These are phyloP conservation scores for Rhizopus stolonifer DNA, from an alignment of 371 early-diverging fungal genomes.

Conservation along the genomic window DNA sequence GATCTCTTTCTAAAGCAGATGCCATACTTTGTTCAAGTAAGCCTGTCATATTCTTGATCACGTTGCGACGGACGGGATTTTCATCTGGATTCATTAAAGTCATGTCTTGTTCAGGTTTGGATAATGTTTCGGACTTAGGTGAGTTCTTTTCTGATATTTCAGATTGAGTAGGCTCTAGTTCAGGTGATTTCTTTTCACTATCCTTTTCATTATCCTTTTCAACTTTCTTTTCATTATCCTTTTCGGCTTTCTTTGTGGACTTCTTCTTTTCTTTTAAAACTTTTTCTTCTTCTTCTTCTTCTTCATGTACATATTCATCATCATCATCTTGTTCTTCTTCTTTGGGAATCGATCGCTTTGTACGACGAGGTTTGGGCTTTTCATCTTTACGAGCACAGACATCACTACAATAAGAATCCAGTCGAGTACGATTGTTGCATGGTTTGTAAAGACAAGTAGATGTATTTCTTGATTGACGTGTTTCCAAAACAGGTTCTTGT, in stretches of 20 bases:
- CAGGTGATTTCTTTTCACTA: too few relatives aligned
- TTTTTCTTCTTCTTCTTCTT: background rate
- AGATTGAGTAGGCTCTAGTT: too few relatives aligned
- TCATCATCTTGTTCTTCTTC: background rate
- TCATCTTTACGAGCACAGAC: constrained; percentile 31
- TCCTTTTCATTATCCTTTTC: too few relatives aligned
- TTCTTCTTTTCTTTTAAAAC: background rate
- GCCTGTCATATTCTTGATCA: constrained; percentile 57
- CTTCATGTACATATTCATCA: background rate
- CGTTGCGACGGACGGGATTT: constrained; percentile 57
- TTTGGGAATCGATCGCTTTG: too few relatives aligned
- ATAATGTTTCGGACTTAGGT: too few relatives aligned
- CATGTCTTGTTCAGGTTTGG: too few relatives aligned
- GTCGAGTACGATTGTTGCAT: constrained; percentile 38
- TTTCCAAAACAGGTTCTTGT: background rate
- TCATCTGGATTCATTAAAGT: too few relatives aligned
- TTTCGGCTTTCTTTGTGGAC: background rate
- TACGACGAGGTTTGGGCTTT: background rate
- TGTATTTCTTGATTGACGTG: constrained; percentile 22
- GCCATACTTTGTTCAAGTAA: constrained; percentile 40
- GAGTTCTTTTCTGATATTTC: too few relatives aligned
- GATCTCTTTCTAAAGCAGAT: constrained; percentile 25
- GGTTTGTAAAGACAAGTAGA: constrained; percentile 32
- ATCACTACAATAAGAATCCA: constrained; percentile 49
- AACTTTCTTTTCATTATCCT: constrained; percentile 18